Conservation (phyloP, 1,284 basidiomycete genomes). For the Pisolithus thermaeus region DNA sequence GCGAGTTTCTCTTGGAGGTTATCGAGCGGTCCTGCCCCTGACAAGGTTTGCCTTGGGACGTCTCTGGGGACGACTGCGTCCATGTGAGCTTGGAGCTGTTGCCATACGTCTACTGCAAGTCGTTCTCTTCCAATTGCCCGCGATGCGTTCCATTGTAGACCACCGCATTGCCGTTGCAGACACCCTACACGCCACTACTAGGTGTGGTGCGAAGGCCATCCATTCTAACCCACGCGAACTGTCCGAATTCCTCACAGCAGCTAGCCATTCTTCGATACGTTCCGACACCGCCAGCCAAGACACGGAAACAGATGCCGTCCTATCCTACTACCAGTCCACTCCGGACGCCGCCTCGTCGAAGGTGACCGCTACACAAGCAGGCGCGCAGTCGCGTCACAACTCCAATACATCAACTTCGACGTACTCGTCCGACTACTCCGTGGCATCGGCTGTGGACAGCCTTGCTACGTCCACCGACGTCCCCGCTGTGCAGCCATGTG, state of each 20-base stretch:
- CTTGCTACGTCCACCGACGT: constrained; percentile 9
- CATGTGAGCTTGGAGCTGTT: not conserved
- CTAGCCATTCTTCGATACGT: constrained; percentile 1
- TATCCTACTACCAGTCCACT: constrained; percentile 34
- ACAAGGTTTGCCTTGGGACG: no score
- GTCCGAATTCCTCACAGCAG: not conserved
- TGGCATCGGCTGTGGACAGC: constrained; percentile 24
- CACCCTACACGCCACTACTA: not conserved
- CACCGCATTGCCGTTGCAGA: not conserved
- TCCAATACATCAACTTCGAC: constrained; percentile 14
- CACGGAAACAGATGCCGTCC: constrained; percentile 30
- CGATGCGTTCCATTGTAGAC: not conserved
- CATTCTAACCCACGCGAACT: not conserved
- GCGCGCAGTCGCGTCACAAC: not conserved
- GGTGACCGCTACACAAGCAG: not conserved
- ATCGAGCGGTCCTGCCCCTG: not conserved
- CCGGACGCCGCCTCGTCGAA: constrained; percentile 5
- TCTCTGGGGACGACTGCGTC: not conserved
- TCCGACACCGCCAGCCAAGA: constrained; percentile 17
- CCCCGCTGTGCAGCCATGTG: constrained; percentile 18
- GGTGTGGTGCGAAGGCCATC: constrained; percentile 14
- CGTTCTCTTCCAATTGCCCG: not conserved
- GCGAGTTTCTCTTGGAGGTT: no score
- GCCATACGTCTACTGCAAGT: not conserved
- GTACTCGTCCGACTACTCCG: constrained; percentile 48